Conservation (phyloP, 768 basidiomycete species). For the Ramaria sp. region DNA sequence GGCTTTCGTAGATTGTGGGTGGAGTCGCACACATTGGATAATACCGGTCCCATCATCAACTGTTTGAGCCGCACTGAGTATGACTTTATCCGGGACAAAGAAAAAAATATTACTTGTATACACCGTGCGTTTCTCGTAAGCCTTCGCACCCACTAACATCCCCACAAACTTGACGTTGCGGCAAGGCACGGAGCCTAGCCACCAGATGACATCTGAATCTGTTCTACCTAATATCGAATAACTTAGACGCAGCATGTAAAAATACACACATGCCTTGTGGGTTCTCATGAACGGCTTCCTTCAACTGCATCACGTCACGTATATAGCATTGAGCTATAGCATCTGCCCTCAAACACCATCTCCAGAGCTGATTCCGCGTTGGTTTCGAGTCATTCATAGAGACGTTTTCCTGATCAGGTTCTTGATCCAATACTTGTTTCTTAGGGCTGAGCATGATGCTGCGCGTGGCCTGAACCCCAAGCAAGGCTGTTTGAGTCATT, state of each 20-base stretch:
- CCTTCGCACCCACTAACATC: slow-evolving; percentile 49
- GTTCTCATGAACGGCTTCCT: slow-evolving; percentile 16
- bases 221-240: not conserved
- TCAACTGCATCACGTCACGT: slow-evolving; percentile 40
- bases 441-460: too few relatives aligned
- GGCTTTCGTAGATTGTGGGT: slow-evolving; percentile 18
- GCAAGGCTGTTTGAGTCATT: too few relatives aligned
- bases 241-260: not conserved
- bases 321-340: slow-evolving; percentile 46
- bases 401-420: too few relatives aligned
- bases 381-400: not conserved
- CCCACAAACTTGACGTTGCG: slow-evolving; percentile 51
- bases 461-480: too few relatives aligned
- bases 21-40: slow-evolving; percentile 51
- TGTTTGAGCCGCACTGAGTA: slow-evolving; percentile 18
- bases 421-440: too few relatives aligned
- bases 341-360: slow-evolving; percentile 48
- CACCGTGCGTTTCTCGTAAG: slow-evolving; percentile 45
- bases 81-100: not conserved
- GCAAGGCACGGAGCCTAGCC: slow-evolving; percentile 57
- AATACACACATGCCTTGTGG: slow-evolving; percentile 20
- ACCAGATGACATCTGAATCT: slow-evolving; percentile 9
- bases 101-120: slow-evolving; percentile 42
- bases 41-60: slow-evolving; percentile 73
- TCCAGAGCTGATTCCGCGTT: slow-evolving; percentile 19